Evolutionary conservation across 2,329 filamentous ascomycete genomes (phyloP), one percentile per base, ranked within the genome.

Genomic region (Colletotrichum truncatum): DNA sequence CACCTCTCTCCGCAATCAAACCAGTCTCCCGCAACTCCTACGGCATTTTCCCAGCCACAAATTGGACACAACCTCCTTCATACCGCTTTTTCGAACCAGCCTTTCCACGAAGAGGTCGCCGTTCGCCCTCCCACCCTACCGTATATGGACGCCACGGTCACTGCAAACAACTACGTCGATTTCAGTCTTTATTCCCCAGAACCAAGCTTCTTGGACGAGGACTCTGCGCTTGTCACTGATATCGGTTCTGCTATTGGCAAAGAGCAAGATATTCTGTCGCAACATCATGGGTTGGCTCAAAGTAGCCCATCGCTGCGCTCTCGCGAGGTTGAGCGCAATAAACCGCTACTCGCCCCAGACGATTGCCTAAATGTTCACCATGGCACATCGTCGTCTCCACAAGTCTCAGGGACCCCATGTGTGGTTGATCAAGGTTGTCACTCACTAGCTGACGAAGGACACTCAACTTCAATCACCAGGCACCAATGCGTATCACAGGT

Each of bases 111-210:
- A 10, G 23, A 63, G 10, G 16, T 45, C 23, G 30, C 26, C 11
- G 23, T n/a, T 4, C 32, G 32, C 16, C 21, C 51, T 1, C 68
- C 72, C 12, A 62, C 67, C 16, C 75, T 84, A 16, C 82, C 82
- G 8, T 84, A 83, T 70, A 75, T 83, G 62, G 76, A 76, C 64
- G 72, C 75, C 4, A 74, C 73, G 57, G 66, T 70, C 21, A 73
- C 77, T 66, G 72, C 72, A 65, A 77, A 75, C 70, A 76, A 83
- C 73, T 87, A 87, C 70, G 75, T 80, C 69, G 85, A 87, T 76
- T 87, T 87, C 77, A 84, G 81, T 71, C 80, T 87, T 14, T 87
- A 81, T 76, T 87, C 85, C 52, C 85, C 85, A 3, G 74, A 76
- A 21, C 81, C 83, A 16, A 78, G 75, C 64, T 80, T 80, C 71